Conservation (phyloP, 495 filamentous ascomycete species). For the Usnea hakonensis region DNA sequence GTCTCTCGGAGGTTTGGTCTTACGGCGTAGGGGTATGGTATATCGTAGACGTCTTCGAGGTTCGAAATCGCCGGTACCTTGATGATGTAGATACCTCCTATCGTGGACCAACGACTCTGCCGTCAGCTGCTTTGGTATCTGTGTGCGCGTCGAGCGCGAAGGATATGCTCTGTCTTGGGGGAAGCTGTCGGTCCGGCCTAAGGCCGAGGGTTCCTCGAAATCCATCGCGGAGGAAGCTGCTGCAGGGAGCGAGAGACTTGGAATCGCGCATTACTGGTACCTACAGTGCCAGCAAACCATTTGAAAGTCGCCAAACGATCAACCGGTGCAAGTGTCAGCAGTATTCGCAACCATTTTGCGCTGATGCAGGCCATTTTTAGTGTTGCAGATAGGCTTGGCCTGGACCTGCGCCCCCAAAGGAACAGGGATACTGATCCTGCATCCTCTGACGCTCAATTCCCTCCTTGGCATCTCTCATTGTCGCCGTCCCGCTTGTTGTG, state of each 20-base stretch:
- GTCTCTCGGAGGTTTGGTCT: background rate
- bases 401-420: background rate
- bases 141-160: background rate
- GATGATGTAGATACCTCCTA: background rate
- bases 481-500: background rate
- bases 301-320: background rate
- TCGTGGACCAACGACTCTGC: background rate
- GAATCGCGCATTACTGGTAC: slow-evolving; percentile 9
- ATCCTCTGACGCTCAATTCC: background rate
- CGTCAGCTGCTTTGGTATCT: background rate
- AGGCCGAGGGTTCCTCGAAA: slow-evolving; percentile 2
- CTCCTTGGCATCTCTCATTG: background rate
- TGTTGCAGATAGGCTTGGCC: background rate
- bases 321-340: background rate
- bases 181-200: slow-evolving; percentile 5
- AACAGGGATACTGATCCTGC: background rate
- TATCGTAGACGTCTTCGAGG: slow-evolving; percentile 8
- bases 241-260: background rate
- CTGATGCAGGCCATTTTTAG: slow-evolving; percentile 7
- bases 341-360: background rate
- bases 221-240: slow-evolving; percentile 3
- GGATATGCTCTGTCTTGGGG: slow-evolving; percentile 6
- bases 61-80: slow-evolving; percentile 7
- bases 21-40: slow-evolving; percentile 4
- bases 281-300: background rate